A percentile compares a stretch with the other conserved stretches of the same genome.
Evolutionary conservation across 345 rosid genomes (phyloP).

Genomic region (Acer campestre): DNA sequence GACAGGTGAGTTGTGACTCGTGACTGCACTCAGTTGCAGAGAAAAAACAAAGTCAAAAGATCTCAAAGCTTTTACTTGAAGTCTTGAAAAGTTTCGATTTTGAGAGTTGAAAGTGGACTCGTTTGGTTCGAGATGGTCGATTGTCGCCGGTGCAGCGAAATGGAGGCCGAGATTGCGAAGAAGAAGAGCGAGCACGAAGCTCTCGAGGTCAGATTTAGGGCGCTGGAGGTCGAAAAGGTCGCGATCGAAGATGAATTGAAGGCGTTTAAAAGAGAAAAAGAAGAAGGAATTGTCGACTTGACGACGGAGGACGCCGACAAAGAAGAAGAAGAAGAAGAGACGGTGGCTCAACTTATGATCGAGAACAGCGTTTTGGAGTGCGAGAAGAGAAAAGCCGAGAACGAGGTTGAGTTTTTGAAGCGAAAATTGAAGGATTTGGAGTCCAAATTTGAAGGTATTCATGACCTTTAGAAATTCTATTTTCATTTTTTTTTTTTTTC

Average conservation of each 20-base stretch:
- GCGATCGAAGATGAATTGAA: constrained; percentile 31
- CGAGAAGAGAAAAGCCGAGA: constrained; percentile 56
- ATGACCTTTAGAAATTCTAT: neutral
- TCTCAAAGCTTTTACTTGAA: neutral
- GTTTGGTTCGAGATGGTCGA: neutral
- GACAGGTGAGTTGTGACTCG: neutral
- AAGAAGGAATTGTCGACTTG: constrained; percentile 38
- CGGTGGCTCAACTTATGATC: constrained; percentile 42
- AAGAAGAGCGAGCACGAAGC: constrained; percentile 35
- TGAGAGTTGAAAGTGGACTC: neutral
- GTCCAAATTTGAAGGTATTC: constrained; percentile 24
- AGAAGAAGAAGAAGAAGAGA: constrained; percentile 40
- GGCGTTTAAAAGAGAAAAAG: constrained; percentile 23
- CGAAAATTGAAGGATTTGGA: constrained; percentile 49
- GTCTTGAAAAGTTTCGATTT: neutral
- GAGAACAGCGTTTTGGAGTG: constrained; percentile 46
- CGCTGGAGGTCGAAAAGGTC: constrained; percentile 39
- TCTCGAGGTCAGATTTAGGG: constrained; percentile 36
- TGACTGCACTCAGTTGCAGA: neutral
- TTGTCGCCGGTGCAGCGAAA: constrained; percentile 27
- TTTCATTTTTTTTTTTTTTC: neutral
- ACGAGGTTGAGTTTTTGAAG: constrained; percentile 54
- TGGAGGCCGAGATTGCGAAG: constrained; percentile 47
- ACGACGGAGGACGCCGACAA: constrained; percentile 29
- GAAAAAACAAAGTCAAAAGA: too few species aligned